Base-by-base conservation (phyloP, 768 basidiomycete species). In the Boletus edulis region DNA sequence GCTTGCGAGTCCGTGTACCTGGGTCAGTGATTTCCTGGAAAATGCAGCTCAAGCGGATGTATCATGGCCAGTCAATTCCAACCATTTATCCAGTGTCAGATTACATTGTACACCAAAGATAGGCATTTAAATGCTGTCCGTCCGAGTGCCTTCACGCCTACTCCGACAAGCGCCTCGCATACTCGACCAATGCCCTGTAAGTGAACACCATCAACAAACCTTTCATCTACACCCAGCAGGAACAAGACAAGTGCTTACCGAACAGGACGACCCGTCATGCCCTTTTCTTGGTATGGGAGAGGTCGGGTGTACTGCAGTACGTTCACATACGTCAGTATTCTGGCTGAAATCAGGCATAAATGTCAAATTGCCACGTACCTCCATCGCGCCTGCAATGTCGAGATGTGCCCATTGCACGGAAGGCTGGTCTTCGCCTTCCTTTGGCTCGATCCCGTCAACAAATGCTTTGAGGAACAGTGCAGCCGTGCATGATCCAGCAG, bases 381-480 rank as follows among this genome's bases (percentile, higher is more conserved):
- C 88, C 87, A 89, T 89, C 17, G 80, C 72, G 14, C 88, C 85
- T 12, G 84, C 91, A 54, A 93, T 93, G 63, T 95, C 93, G 41
- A 94, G 72, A 69, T 94, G 93, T 1, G 92, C 93, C 91, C 92
- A 95, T 57, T 83, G 82, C 60, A 91, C 72, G 13, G 73, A 68
- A 6, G 82, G 76, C 6, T 76, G 76, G 46, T 76, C 78, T 53
- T 77, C 63, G 42, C 81, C 84, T 13, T 82, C 78, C 63, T 81
- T 79, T 2, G 78, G 74, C 64, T 90, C 86, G 52, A 86, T 82
- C 4, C 89, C 90, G 24, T 87, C 79, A 2, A 88, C 88, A 61
- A 92, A 92, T 3, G 84, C 78, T 73, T 91, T 90, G 53, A 95
- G 76, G 84, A 95, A 95, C 18, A 93, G 74, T 3, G 92, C 91